Base-by-base conservation (phyloP, 164 flowering plant species). In the Nymphaea colorata region DNA sequence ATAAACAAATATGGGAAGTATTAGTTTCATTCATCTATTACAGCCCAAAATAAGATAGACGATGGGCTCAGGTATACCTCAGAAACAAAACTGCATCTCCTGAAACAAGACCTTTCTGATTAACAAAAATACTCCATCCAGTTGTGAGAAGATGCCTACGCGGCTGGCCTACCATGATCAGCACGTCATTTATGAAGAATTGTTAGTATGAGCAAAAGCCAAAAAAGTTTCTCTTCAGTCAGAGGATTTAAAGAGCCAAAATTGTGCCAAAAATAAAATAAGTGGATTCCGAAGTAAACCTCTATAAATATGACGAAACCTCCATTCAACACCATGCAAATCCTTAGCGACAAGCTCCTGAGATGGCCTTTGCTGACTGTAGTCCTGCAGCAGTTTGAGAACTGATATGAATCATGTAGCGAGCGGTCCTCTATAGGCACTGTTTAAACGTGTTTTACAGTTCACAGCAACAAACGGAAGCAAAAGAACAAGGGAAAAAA, bases 111-210 rank as follows among this genome's bases (percentile, higher is more conserved):
- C 84, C 82, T 79, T 91, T 93, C 77, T 91, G 93, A 81, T 86
- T 87, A 15, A 93, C 96, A 70, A 91, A 93, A 71, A 79, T 75
- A 72, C 96, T 91, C 97, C 98, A 93, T 66, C 98, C 98, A 5
- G 98, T 91, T 44, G 98, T 93, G 47, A 93, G 93, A 74, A 93
- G 82, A 82, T 93, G 98, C 59, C 98, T 77, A 78, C 98, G 83
- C 41, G 98, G 98, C 85, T 90, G 98, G 71, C 98, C 98, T 93
- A 81, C 62, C 76, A 70, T 59, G 5, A 8, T 51, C 57, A 51
- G 57, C 57, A 51, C 8, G 57, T 51, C 57, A 4, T 51, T 51
- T 8, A 51, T 51, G 14, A 51, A 51, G 14, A 2, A 2, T 5
- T 5, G 15, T 51, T 51, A 51, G 57, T 15, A 51, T 2, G 57